Percentiles rank a stretch among this genome's conserved stretches.
phyloP scores from a whole-genome alignment of 495 filamentous ascomycete genomes.

The Penicillium daleae region DNA sequence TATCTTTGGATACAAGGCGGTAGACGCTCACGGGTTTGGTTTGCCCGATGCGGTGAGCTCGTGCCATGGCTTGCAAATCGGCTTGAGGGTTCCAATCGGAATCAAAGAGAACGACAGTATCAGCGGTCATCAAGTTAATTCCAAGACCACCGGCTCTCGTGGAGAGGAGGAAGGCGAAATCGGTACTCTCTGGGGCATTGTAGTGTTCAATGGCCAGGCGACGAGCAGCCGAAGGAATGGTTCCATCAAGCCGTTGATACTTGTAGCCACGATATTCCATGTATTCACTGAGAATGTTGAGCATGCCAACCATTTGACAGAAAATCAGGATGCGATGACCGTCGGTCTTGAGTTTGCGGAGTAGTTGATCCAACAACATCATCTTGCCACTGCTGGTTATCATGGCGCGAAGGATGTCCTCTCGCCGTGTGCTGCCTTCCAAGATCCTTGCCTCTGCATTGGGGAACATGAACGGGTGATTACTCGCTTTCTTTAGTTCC shows the following conservation, averaged over 20 bases:
- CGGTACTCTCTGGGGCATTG: constrained; percentile 89
- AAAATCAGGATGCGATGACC: constrained; percentile 96
- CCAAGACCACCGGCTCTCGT: constrained; percentile 95
- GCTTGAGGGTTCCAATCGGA: constrained; percentile 99
- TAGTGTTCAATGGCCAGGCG: constrained; percentile 96
- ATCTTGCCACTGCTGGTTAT: constrained; percentile 98
- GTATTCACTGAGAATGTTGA: constrained; percentile 94
- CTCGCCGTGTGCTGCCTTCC: constrained; percentile 71
- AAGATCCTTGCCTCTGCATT: constrained; percentile 88
- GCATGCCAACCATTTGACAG: constrained; percentile 99
- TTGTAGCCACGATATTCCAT: constrained; percentile 85
- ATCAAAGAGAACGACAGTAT: constrained; percentile 97
- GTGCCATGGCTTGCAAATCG: constrained; percentile 97
- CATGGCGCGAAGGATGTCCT: constrained; percentile 85
- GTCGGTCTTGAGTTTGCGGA: constrained; percentile 87
- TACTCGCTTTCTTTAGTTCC: constrained; percentile 98
- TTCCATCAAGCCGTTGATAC: constrained; percentile 93
- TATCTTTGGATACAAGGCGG: constrained; percentile 93
- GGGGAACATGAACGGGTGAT: constrained; percentile 97
- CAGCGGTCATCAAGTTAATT: constrained; percentile 98
- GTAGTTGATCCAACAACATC: constrained; percentile 94
- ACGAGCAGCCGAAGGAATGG: constrained; percentile 81
- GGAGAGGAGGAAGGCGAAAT: constrained; percentile 95
- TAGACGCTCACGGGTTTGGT: constrained; percentile 95
- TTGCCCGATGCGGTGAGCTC: constrained; percentile 96